These are phyloP conservation scores for Tricholoma hemisulphureum DNA, from an alignment of 768 basidiomycete species.

Conservation along the genomic window DNA sequence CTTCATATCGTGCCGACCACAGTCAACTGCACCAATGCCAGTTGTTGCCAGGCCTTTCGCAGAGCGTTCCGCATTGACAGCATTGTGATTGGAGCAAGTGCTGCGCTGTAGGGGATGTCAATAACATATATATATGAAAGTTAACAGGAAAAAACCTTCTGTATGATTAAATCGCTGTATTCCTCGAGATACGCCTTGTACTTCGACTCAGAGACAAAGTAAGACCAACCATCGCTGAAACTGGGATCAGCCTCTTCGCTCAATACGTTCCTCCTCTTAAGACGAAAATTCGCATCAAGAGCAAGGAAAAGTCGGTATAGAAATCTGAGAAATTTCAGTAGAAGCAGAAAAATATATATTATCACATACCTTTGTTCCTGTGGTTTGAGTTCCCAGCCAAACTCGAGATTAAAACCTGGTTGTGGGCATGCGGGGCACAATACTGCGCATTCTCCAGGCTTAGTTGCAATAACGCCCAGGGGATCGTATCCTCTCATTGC, in stretches of 20 bases:
- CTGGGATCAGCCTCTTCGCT: no score
- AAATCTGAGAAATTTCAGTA: neutral
- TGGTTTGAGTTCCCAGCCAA: conserved; percentile 18
- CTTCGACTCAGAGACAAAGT: conserved; percentile 8
- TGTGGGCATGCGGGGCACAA: conserved; percentile 26
- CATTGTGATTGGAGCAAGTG: conserved; percentile 20
- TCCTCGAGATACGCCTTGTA: conserved; percentile 12
- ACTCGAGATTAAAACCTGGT: conserved; percentile 23
- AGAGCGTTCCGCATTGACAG: conserved; percentile 15
- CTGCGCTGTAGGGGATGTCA: conserved; percentile 16
- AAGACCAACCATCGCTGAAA: conserved; percentile 10
- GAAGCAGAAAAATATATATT: neutral
- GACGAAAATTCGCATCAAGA: no score
- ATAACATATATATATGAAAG: neutral
- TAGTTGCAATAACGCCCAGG: conserved; percentile 13
- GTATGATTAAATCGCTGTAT: conserved; percentile 4
- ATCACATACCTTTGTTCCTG: conserved; percentile 10
- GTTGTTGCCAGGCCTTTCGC: conserved; percentile 22
- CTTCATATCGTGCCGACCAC: conserved; percentile 23
- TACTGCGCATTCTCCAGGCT: conserved; percentile 18
- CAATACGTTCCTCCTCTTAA: no score
- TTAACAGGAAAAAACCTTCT: neutral
- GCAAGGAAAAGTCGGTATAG: no score
- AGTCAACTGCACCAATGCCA: conserved; percentile 22
- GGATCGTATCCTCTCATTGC: conserved; percentile 19